Base-by-base conservation (phyloP, 2,329 filamentous ascomycete genomes). In the Neopestalotiopsis rosae region DNA sequence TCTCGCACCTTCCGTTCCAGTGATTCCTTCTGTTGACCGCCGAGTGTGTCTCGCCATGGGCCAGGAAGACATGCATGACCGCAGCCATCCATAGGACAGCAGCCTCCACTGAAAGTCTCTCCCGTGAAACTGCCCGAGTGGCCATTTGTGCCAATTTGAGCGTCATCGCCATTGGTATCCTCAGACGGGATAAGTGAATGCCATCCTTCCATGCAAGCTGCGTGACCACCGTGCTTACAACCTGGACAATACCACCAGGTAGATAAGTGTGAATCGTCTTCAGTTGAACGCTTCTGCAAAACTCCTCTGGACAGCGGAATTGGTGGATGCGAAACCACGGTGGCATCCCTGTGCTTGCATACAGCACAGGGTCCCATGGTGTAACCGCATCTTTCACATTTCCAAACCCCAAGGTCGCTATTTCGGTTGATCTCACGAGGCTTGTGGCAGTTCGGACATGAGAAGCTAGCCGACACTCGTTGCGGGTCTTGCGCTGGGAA, bases 231-330 rank as follows among this genome's bases (percentile, higher is more conserved):
- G 72, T 91, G 89, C 1, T 84, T 84, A 73, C 89, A 91, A 13
- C 86, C 87, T 1, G 87, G 85, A 69, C 89, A 91, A 73, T 88
- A 88, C 87, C 88, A 91, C 89, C 89, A 91, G 1, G 84, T 84
- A 0, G 81, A 79, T 34, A 85, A 71, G 4, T 80, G 74, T 1
- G 76, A 72, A 4, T 77, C 75, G 3, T 76, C 72, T 1, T 67
- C 63, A 5, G 32, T 69, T 13, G 52, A 67, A 62, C 61, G 2
- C 5, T 73, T 68, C 4, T 72, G 70, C 1, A 68, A 66, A 1
- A 76, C 72, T 2, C 75, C 76, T n/a, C 76, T 73, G 2, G 72
- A 71, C 3, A 77, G 12, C 3, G 74, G 67, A 34, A 72, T 67
- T 0, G 73, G 66, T 0, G 72, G 71, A 6, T 80, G 79, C 1